Evolutionary conservation across 2,329 filamentous ascomycete genomes (phyloP), one percentile per base, ranked within the genome.

Genomic region (Epichloe hybrida): DNA sequence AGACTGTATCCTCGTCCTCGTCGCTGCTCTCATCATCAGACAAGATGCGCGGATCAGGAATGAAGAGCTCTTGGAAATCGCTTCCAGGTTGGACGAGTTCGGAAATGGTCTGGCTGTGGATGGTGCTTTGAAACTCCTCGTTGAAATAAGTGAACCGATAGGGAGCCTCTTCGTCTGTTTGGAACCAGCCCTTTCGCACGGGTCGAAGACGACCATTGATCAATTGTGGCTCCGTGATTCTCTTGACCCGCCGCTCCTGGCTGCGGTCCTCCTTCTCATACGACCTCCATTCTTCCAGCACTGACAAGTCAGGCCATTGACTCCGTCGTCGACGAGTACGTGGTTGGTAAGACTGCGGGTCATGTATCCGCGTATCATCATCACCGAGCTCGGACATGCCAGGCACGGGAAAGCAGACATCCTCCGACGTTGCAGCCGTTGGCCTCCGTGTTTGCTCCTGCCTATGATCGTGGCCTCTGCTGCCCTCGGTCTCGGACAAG

Each of bases 101-200:
- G 2, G 89, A 95, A 52, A 98, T 95, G 0, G 86, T 93, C 66
- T 95, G 88, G 53, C 89, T 93, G 66, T 98, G 93, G 54, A 98
- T 94, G 0, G 93, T 98, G 65, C 87, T 94, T 60, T 88, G 85
- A 51, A 97, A 88, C 55, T 95, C 88, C 64, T 97, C 93, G 66
- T 97, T 97, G 75, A 98, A 98, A 66, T 98, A 98, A 0, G 93
- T 97, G 65, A 96, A 98, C 27, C 93, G 80, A 65, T 94, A 97
- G 0, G 93, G 93, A 0, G 84, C 81, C 56, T 96, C 91, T 54
- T 95, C 90, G 56, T 93, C 87, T 49, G 87, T 82, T 39, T 85
- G 80, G 64, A 88, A 91, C 91, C 91, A 98, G 13, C 79, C 79
- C 58, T 78, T 79, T 55, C 86, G 82, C 39, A 87, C 81, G 12